phyloP scores from a whole-genome alignment of 257 asterid genomes.

The Paulownia fortunei region DNA sequence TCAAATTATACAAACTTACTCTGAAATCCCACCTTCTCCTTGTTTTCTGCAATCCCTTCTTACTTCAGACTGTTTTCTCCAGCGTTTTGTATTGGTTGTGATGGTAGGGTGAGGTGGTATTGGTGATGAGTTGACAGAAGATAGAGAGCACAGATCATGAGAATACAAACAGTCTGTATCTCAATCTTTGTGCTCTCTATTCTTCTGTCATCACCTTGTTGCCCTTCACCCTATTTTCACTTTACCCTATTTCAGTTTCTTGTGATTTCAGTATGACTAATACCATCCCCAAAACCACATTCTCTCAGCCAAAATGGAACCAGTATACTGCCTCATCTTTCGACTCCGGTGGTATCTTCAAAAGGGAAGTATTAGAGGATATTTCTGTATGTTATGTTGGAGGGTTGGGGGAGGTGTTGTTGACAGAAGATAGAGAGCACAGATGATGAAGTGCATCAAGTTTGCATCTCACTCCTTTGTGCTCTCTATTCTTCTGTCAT shows the following conservation, averaged over 20 bases:
- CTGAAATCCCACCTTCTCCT: not conserved
- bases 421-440: constrained; percentile 78
- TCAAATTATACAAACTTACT: constrained; percentile 18
- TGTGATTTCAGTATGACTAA: not conserved
- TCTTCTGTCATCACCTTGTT: constrained; percentile 51
- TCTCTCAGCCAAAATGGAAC: not conserved
- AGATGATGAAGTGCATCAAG: constrained; percentile 45
- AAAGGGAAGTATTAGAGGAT: not conserved
- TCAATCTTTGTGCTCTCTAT: constrained; percentile 54
- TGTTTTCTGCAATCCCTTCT: not conserved
- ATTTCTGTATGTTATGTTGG: not conserved
- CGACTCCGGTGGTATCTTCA: not conserved
- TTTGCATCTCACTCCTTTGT: constrained; percentile 70
- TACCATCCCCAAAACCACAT: not conserved
- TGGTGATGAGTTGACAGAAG: constrained; percentile 62
- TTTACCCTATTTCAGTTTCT: too few species aligned
- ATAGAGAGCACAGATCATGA: constrained; percentile 61
- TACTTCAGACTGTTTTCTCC: not conserved
- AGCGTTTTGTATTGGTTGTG: not conserved
- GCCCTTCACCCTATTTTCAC: constrained; percentile 27
- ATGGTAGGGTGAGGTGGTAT: constrained; percentile 36
- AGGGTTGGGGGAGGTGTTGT: constrained; percentile 32
- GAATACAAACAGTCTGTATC: constrained; percentile 31
- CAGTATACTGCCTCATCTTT: too few species aligned
- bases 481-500: constrained; percentile 90